A percentile compares a stretch with the other conserved stretches of the same genome.
Evolutionary conservation across 2,329 filamentous ascomycete genomes (phyloP).

Genomic region (Aspergillus latus): DNA sequence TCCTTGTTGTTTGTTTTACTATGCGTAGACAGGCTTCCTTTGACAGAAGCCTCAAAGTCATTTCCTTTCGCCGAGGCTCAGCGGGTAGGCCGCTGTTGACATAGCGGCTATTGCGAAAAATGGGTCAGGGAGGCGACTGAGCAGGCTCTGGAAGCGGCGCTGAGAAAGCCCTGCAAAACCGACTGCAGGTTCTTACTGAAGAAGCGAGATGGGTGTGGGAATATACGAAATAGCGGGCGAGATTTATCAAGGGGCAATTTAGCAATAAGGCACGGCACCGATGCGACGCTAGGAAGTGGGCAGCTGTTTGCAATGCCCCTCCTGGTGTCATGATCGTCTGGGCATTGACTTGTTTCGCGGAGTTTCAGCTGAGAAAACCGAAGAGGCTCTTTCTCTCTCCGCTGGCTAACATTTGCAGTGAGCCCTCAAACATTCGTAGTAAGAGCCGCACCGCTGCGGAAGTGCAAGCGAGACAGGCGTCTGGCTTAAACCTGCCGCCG

Average conservation of each 20-base stretch:
- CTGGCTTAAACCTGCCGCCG: background rate
- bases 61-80: slow-evolving; percentile 1
- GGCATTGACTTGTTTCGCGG: background rate
- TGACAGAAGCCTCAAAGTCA: slow-evolving; percentile 16
- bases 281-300: background rate
- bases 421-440: slow-evolving; percentile 16
- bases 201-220: background rate
- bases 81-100: slow-evolving; percentile 1
- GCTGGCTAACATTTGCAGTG: slow-evolving; percentile 2
- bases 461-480: background rate
- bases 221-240: background rate
- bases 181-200: background rate
- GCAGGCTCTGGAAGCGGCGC: background rate
- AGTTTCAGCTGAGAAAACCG: background rate
- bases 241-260: background rate
- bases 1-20: slow-evolving; percentile 18
- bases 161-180: background rate
- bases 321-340: background rate
- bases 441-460: slow-evolving; percentile 15
- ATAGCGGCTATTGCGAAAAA: slow-evolving; percentile 2
- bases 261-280: background rate
- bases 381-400: background rate
- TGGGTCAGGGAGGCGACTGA: background rate
- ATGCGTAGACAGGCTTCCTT: slow-evolving; percentile 39
- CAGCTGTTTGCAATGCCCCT: background rate